Evolutionary conservation across 768 basidiomycete species (phyloP), one percentile per base, ranked within the genome.

Genomic region (Naganishia randhawae): DNA sequence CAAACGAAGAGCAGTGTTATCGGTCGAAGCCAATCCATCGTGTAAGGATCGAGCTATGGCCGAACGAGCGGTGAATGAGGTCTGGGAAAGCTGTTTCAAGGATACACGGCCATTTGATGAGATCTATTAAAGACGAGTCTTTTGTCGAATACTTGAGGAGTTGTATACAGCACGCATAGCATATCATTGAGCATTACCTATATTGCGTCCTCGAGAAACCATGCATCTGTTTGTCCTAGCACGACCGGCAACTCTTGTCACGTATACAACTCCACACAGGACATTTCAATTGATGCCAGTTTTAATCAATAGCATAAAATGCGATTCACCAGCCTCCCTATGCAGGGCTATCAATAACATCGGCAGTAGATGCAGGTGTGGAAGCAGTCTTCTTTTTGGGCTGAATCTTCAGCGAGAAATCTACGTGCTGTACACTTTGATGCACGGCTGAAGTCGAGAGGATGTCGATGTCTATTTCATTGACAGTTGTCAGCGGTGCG

Each of bases 81-180:
- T 95, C 37, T 99, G 91, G 89, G 92, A 92, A 75, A 92, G 91
- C 73, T 99, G 95, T 79, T 93, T 91, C 80, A 88, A 85, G 41
- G 96, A 98, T 77, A 97, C 94, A 7, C 82, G 95, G 71, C 95
- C 96, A 10, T 99, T 97, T 78, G 96, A 99, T 78, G 94, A 98
- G 88, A 72, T 71, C 27, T 71, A 71, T 35, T 71, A 71, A 35
- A 35, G 9, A 14, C 1, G 5, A 5, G 19, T 19, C 9, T 13
- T 41, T 6, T 17, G 1, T 27, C 3, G 22, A 13, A 63, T 22
- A 29, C 35, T 3, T 22, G 37, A 25, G 14, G 57, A 39, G 57
- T 61, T 61, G 57, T 61, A 61, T 42, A 41, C 3, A 61, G 29
- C 37, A 48, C 39, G 39, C 57, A 61, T 61, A 41, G 39, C 57